Evolutionary conservation across 179 eudicot genomes (phyloP), one percentile per base, ranked within the genome.

Genomic region (Silene vulgaris): DNA sequence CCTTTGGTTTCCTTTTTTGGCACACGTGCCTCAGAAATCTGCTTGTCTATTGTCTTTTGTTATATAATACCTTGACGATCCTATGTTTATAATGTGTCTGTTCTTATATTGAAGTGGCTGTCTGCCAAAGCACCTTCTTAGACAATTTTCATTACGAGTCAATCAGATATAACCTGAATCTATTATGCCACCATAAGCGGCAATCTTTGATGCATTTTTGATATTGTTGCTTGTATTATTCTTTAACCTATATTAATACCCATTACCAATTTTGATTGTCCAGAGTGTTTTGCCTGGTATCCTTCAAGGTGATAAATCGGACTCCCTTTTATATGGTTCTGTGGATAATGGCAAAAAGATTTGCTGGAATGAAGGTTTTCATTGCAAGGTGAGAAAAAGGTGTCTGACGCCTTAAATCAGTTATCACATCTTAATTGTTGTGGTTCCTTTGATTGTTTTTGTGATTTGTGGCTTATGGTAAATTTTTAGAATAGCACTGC

Each of bases 281-380:
- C 85, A 96, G 99, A 96, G 99, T 87, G 98, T 96, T 76, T 81
- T 96, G 77, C 99, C 99, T 2, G 99, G 99, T 76, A 96, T 96
- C 71, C 97, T 96, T 76, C 99, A 96, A 85, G 99, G 99, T 48
- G 99, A 96, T 76, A 96, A 96, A 77, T 96, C 99, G 54, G 98
- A 96, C 79, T 93, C 99, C 35, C 97, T 96, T 82, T 84, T 96
- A 45, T 96, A 96, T 80, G 99, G 99, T 78, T 96, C 99, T 77
- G 98, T 93, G 78, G 99, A 96, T 83, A 96, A 96, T 82, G 99
- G 99, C 73, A 96, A 93, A 86, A 96, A 93, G 86, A 91, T 96
- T 43, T 90, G 98, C 87, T 96, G 98, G 98, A 96, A 88, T 87
- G 97, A 93, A 81, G 94, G 85, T 69, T 96, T 93, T 80, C 99